Evolutionary conservation across 2,329 filamentous ascomycete species (phyloP).

Genomic region (Fusarium sarcochroum): DNA sequence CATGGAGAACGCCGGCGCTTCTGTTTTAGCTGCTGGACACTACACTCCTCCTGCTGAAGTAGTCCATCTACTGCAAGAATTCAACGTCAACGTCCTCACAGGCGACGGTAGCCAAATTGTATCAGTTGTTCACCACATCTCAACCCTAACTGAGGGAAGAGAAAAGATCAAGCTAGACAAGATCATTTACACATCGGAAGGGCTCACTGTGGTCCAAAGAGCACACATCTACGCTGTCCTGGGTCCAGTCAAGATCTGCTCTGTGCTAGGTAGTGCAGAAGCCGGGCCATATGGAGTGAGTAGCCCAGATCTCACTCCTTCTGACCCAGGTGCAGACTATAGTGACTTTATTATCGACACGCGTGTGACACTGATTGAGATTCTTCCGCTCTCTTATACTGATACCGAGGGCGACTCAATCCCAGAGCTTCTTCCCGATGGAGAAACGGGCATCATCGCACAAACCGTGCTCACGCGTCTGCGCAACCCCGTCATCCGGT

Average conservation of each 20-base stretch:
- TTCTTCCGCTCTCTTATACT: constrained; percentile 48
- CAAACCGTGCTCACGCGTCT: constrained; percentile 59
- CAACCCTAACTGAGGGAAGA: constrained; percentile 45
- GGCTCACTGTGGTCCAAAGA: constrained; percentile 53
- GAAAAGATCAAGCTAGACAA: constrained; percentile 54
- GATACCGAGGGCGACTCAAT: neutral
- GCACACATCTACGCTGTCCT: constrained; percentile 51
- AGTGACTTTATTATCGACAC: constrained; percentile 58
- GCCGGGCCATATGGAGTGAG: constrained; percentile 57
- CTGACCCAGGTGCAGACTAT: constrained; percentile 8
- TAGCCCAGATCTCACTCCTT: constrained; percentile 49
- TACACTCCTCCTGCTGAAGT: constrained; percentile 47
- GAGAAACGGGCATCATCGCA: constrained; percentile 55
- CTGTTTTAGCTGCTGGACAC: constrained; percentile 55
- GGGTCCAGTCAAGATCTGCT: constrained; percentile 54
- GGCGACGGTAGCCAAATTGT: constrained; percentile 58
- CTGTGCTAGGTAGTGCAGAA: constrained; percentile 59
- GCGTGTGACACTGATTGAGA: constrained; percentile 55
- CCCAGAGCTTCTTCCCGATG: constrained; percentile 45
- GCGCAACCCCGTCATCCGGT: constrained; percentile 60
- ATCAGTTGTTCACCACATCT: constrained; percentile 54
- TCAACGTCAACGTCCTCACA: constrained; percentile 55
- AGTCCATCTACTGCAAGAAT: constrained; percentile 48
- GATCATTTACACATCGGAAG: constrained; percentile 62
- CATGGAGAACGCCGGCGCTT: constrained; percentile 58